Base-by-base conservation (phyloP, 1,139 yeast genomes). In the Protomyces pachydermus region DNA sequence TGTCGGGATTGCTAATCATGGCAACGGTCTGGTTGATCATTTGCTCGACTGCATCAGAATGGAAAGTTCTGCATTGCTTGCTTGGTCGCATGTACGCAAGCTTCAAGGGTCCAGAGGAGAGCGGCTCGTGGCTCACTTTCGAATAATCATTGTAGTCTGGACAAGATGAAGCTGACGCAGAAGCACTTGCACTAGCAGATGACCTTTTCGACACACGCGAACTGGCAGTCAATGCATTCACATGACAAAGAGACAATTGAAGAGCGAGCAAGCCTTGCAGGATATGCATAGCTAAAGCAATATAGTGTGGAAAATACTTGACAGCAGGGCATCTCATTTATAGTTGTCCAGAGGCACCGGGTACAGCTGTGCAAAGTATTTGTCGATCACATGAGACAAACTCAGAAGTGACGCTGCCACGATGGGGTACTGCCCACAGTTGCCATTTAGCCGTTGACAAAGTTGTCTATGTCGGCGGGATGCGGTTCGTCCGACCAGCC, bases 41-140 rank as follows among this genome's bases (percentile, higher is more conserved):
- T 14, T 72, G 69, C 67, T 90, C 97, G 4, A 90, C 87, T 0
- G 83, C 82, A 0, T 72, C 71, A 0, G 93, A 86, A 1, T 68
- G 70, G 72, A 88, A 90, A 0, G 96, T 90, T n/a, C 96, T 81
- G 72, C 97, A 91, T 56, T 80, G 74, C 9, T 77, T 77, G 0
- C 82, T 78, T 1, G 97, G 97, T 69, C 97, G 78, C 84, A 89
- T 91, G 69, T 73, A 87, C 0, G 96, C 90, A 66, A 85, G 78
- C 56, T 75, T 71, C 60, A 81, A 68, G 4, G 74, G 71, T 9
- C 80, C 80, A 12, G 50, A 9, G 10, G 60, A 55, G 2, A 65
- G 38, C 6, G 69, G 69, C 34, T 39, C 42, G 52, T 68, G 69
- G 3, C 68, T 66, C 34, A 65, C 54, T 8, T 68, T 64, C 18